phyloP scores from a whole-genome alignment of 2,329 filamentous ascomycete species.

The Parastagonospora nodorum region DNA sequence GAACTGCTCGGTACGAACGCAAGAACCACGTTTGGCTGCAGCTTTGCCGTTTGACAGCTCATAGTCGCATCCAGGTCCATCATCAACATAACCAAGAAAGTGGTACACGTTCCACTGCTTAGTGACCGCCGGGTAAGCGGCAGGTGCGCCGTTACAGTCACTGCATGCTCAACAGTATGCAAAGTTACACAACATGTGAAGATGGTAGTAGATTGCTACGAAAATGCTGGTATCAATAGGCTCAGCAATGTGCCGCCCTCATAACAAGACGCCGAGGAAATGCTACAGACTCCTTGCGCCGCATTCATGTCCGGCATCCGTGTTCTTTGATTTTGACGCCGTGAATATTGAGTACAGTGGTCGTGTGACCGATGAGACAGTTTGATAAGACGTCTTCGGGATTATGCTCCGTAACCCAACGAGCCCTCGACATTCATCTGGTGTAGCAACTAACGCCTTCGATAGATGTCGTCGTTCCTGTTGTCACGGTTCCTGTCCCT shows the following conservation, averaged over 20 bases:
- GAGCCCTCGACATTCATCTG: neutral
- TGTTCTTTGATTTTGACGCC: neutral
- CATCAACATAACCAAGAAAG: neutral
- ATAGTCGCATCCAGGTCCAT: neutral
- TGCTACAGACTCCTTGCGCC: constrained; percentile 4
- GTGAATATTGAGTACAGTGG: neutral
- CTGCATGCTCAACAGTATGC: no score
- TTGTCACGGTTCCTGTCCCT: constrained; percentile 28
- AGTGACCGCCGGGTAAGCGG: neutral
- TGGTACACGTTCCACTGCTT: neutral
- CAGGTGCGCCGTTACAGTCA: no score
- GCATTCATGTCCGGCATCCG: neutral
- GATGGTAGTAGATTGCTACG: neutral
- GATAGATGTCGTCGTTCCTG: constrained; percentile 37
- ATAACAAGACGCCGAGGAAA: constrained; percentile 3
- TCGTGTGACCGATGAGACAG: no score
- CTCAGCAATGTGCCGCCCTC: neutral
- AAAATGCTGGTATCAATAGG: neutral
- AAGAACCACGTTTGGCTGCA: constrained; percentile 3
- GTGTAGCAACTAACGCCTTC: constrained; percentile 18
- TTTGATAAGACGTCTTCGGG: neutral
- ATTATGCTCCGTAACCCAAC: neutral
- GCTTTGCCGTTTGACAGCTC: constrained; percentile 6
- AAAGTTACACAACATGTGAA: no score
- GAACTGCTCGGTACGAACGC: no score